Evolutionary conservation across 2,329 filamentous ascomycete species (phyloP), one percentile per base, ranked within the genome.

Genomic region (Hypomyces perniciosus): DNA sequence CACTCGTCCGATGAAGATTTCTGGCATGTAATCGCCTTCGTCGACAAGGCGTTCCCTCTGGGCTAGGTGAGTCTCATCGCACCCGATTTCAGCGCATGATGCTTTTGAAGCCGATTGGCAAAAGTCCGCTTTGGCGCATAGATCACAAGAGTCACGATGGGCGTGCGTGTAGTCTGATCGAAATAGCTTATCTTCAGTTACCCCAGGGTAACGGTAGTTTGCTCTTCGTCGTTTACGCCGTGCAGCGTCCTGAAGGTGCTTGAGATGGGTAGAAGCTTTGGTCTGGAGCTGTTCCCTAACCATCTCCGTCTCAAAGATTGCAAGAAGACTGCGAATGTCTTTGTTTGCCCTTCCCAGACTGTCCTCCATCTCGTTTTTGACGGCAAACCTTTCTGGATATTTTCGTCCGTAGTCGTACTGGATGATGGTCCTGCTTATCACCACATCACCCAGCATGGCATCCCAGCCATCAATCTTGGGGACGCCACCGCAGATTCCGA

Each of bases 401-500:
- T 55, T 59, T 2, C 58, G 48, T 4, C 63, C 61, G 4, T 60
- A 56, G 20, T 66, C 61, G 26, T 67, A 63, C 50, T 65, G 59
- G 10, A 68, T 27, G 30, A 68, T 39, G 3, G 44, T 55, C 2
- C 57, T 59, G 46, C 65, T 65, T 31, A 68, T 54, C 6, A 70
- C 53, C 0, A 71, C 66, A 40, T 72, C 65, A 1, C 69, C 68
- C 0, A 71, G 53, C 0, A 66, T 29, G 0, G 61, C 47, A 31
- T 63, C 57, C 0, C 34, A 2, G 8, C 8, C 31, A 0, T 27
- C 4, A 0, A 30, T 43, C 0, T 33, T 28, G 1, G 70, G 69
- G 5, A 68, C 59, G 8, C 67, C 71, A 0, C 70, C 73, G 40
- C 71, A 74, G 2, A 74, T 61, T 0, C 72, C 72, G 3, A 68